Base-by-base conservation (phyloP, 768 basidiomycete genomes). In the Leucocoprinus leucothites region DNA sequence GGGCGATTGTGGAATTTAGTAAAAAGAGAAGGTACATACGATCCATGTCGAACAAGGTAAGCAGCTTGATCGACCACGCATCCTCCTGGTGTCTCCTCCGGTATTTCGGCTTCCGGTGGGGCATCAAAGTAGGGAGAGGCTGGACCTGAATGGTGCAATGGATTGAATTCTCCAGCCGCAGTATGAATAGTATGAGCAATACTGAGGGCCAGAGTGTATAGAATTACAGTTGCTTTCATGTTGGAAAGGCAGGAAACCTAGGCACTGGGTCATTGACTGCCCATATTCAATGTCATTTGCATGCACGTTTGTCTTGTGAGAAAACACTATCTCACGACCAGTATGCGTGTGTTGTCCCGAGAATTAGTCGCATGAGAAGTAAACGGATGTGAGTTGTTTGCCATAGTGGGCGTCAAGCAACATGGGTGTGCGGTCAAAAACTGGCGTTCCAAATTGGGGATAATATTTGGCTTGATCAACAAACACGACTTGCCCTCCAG, bases 121-220 rank as follows among this genome's bases (percentile, higher is more conserved):
- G 45, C 45, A 47, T 47, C 45, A 14, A 47, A 47, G 19, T 47
- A 47, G 21, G 45, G 45, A 18, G 45, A 47, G 7, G 45, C 45
- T 13, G 45, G 45, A n/a, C 45, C 45, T 16, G 45, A 47, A 13
- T 47, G 45, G 6, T 47, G 45, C 24, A 47, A 9, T 9, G 45
- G 45, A n/a, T 47, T 28, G 14, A 47, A 47, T 38, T 38, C 38
- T n/a, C 14, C 16, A 3, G 38, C 38, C 16, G 16, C 38, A n/a
- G 38, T 13, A 38, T 38, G 38, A 38, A 38, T n/a, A 13, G 13
- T 13, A 6, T 34, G 31, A 13, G 31, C 5, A 13, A 34, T 6
- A 34, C 31, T 13, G 13, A 34, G 31, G 31, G 31, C 31, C 5
- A 34, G 13, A 13, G 31, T 6, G 13, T 13, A 34, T 13, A 34